These are phyloP conservation scores for Eustoma russellianum DNA, from an alignment of 257 asterid species.

Conservation along the genomic window DNA sequence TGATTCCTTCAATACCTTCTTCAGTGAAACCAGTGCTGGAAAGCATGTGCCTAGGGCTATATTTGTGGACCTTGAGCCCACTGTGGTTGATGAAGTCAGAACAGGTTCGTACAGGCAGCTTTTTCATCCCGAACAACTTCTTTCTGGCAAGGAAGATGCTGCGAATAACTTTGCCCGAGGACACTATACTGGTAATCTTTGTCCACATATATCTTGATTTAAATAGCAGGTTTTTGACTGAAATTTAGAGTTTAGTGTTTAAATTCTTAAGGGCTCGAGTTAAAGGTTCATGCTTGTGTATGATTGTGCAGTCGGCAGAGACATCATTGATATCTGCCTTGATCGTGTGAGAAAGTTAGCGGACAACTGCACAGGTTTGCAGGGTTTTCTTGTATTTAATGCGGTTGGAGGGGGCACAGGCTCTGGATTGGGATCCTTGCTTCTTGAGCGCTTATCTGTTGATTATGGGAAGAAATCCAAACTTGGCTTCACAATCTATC, in stretches of 20 bases:
- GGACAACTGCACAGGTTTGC: constrained; percentile 41
- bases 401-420: constrained; percentile 47
- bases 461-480: constrained; percentile 18
- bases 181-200: constrained; percentile 29
- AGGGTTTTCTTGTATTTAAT: constrained; percentile 36
- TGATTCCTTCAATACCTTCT: constrained; percentile 40
- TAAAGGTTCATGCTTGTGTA: not conserved
- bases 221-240: not conserved
- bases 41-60: constrained; percentile 38
- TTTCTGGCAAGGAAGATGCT: constrained; percentile 33
- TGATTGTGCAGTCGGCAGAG: constrained; percentile 27
- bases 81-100: constrained; percentile 35
- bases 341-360: constrained; percentile 39
- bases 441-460: constrained; percentile 38
- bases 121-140: constrained; percentile 31
- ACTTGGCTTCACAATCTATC: constrained; percentile 17
- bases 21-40: constrained; percentile 35
- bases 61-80: constrained; percentile 36
- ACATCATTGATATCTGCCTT: constrained; percentile 34
- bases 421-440: constrained; percentile 36
- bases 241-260: too few species aligned
- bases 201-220: not conserved
- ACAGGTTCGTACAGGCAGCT: constrained; percentile 33
- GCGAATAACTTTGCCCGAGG: constrained; percentile 43
- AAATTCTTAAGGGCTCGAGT: not conserved